Evolutionary conservation across 495 filamentous ascomycete genomes (phyloP).

Genomic region (Pyronema domesticum): DNA sequence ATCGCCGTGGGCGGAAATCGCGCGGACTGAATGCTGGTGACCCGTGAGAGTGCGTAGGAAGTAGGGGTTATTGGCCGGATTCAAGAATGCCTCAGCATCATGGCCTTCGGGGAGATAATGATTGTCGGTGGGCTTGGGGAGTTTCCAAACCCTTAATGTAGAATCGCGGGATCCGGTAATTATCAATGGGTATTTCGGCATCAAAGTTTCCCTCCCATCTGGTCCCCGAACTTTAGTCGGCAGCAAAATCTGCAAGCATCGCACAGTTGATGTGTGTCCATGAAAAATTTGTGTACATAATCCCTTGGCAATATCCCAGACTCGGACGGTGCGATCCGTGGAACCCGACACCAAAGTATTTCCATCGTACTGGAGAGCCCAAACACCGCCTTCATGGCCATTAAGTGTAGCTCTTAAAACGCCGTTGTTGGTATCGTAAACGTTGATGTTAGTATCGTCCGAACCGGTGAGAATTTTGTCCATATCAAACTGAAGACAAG

Average conservation of each 20-base stretch:
- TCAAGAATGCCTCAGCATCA: conserved; percentile 36
- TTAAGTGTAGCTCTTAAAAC: conserved; percentile 62
- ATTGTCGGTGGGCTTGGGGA: conserved; percentile 62
- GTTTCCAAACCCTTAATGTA: conserved; percentile 83
- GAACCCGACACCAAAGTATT: conserved; percentile 92
- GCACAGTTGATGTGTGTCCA: conserved; percentile 91
- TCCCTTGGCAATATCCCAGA: conserved; percentile 92
- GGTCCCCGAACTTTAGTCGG: conserved; percentile 56
- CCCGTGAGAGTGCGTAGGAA: conserved; percentile 77
- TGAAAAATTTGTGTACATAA: conserved; percentile 89
- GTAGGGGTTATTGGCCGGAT: conserved; percentile 74
- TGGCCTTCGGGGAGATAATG: conserved; percentile 44
- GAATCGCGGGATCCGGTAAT: conserved; percentile 96
- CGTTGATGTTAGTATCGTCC: conserved; percentile 94
- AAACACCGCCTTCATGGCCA: conserved; percentile 93
- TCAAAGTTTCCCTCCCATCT: conserved; percentile 63
- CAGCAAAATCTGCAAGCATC: conserved; percentile 87
- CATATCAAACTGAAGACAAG: conserved; percentile 89
- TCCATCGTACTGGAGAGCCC: conserved; percentile 91
- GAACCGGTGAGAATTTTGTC: conserved; percentile 97
- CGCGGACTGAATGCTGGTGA: conserved; percentile 88
- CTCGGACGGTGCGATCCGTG: conserved; percentile 84
- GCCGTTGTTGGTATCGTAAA: conserved; percentile 94
- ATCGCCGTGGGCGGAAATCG: conserved; percentile 88
- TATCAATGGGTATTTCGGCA: conserved; percentile 83